Evolutionary conservation across 2,329 filamentous ascomycete species (phyloP), one percentile per base, ranked within the genome.

Genomic region (Apiospora aurea): DNA sequence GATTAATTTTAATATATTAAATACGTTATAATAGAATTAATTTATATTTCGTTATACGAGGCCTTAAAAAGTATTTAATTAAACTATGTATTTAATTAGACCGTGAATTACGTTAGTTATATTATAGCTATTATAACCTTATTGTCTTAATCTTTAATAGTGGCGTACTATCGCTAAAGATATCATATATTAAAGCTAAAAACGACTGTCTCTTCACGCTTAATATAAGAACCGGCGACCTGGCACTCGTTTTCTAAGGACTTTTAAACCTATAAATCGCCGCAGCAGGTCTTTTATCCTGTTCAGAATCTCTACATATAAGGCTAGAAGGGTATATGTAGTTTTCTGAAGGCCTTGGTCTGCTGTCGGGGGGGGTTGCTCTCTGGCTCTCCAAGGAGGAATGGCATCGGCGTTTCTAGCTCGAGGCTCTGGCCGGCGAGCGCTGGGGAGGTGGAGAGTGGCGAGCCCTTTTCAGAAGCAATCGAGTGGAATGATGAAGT

Each of bases 141-240:
- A 51, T 51, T n/a, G 47, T 51, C 47, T 51, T 51, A 24, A 51
- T 51, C 47, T n/a, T n/a, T 26, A n/a, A 51, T 51, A 51, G 47
- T 26, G 47, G 24, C n/a, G 47, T 51, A 51, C 47, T n/a, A 51
- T 51, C 47, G 21, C 47, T 8, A 51, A 51, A 51, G 47, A 51
- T 51, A n/a, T 51, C 47, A n/a, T 51, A n/a, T 51, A n/a, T n/a
- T 51, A 51, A 51, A 51, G 47, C n/a, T 26, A 51, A 51, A 51
- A 51, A n/a, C n/a, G 47, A 51, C 21, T 51, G 47, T 51, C 47
- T 51, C 47, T 51, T 51, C 47, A 24, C 47, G 47, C 47, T 51
- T 51, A n/a, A 51, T 51, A 51, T 10, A n/a, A 51, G 47, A 51
- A 51, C 47, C 11, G 10, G 47, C 47, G 21, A n/a, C 47, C 47